Evolutionary conservation across 331 rosid species (phyloP).

Genomic region (Acacia pycnantha): DNA sequence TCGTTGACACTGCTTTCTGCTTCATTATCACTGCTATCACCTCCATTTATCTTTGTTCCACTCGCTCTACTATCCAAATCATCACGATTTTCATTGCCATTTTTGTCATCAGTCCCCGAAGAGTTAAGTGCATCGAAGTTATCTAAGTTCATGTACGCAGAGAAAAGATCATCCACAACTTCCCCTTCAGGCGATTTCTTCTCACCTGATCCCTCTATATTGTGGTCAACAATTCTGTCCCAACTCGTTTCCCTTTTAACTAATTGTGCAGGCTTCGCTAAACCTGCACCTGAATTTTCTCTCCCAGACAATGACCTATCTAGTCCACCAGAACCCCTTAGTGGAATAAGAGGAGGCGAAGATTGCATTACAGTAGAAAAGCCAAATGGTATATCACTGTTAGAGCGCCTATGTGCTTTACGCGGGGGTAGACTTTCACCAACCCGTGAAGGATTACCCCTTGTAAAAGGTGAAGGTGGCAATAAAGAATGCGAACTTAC

Average conservation of each 20-base stretch:
- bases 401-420: conserved; percentile 85
- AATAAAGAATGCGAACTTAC: conserved; percentile 55
- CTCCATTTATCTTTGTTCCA: conserved; percentile 84
- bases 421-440: conserved; percentile 72
- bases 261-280: conserved; percentile 48
- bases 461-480: conserved; percentile 65
- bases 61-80: conserved; percentile 97
- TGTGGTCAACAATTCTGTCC: conserved; percentile 52
- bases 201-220: conserved; percentile 72
- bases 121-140: conserved; percentile 73
- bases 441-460: conserved; percentile 41
- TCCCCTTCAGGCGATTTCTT: conserved; percentile 88
- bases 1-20: conserved; percentile 82
- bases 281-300: conserved; percentile 32
- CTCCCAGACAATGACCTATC: conserved; percentile 47
- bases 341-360: conserved; percentile 62
- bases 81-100: conserved; percentile 65
- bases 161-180: conserved; percentile 78
- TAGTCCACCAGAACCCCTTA: conserved; percentile 43
- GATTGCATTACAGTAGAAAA: conserved; percentile 70
- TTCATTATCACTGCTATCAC: conserved; percentile 90
- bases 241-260: conserved; percentile 65
- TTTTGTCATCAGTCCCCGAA: conserved; percentile 72
- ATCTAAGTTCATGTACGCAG: conserved; percentile 89
- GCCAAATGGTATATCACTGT: conserved; percentile 88